phyloP scores from a whole-genome alignment of 305 asterid genomes.

The Solanum hybrid region DNA sequence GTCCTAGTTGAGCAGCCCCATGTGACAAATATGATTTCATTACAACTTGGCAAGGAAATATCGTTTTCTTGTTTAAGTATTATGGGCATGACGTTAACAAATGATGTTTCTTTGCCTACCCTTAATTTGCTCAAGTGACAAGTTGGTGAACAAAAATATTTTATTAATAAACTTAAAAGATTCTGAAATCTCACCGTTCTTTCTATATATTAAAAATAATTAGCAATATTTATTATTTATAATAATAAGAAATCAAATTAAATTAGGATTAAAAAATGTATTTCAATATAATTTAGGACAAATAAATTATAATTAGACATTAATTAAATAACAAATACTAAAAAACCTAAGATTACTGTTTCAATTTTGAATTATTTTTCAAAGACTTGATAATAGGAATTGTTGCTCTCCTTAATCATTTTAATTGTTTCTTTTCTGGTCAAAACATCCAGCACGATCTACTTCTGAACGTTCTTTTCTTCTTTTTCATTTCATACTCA shows the following conservation, averaged over 20 bases:
- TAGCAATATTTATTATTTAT: no score
- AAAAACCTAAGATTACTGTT: neutral
- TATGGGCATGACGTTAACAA: neutral
- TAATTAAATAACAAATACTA: neutral
- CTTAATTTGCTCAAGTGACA: neutral
- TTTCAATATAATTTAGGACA: neutral
- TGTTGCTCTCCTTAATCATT: neutral
- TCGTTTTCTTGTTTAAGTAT: neutral
- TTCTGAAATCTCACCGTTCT: neutral
- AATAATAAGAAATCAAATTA: no score
- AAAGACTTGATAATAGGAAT: no score
- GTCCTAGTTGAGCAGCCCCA: neutral
- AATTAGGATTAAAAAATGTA: accelerated
- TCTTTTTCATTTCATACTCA: no score
- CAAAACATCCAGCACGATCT: neutral
- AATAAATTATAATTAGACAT: no score
- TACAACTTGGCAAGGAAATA: neutral
- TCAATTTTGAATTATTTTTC: neutral
- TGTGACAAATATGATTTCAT: neutral
- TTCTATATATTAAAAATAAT: no score
- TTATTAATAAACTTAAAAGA: no score
- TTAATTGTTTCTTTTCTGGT: neutral
- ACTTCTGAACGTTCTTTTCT: neutral
- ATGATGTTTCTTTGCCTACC: neutral
- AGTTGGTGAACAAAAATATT: neutral